phyloP scores from a whole-genome alignment of 1,284 basidiomycete genomes.

The Macrocystidia cucumis region DNA sequence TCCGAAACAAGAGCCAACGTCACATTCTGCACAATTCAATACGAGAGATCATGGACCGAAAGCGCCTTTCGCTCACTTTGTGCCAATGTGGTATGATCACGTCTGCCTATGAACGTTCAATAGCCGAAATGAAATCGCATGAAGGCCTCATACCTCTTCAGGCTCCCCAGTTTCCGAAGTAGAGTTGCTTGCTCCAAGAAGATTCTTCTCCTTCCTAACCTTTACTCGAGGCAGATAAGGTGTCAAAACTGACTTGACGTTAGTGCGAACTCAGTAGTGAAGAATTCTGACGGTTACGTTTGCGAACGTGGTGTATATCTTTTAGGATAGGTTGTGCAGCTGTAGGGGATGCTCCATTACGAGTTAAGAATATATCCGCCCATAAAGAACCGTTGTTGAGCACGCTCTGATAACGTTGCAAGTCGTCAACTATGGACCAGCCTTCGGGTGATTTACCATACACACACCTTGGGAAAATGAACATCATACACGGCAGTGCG shows the following conservation, averaged over 20 bases:
- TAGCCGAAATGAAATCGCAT: constrained; percentile 1
- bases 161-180: constrained; percentile 37
- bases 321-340: constrained; percentile 43
- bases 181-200: constrained; percentile 43
- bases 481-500: constrained; percentile 61
- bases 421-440: no score
- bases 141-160: constrained; percentile 33
- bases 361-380: constrained; percentile 81
- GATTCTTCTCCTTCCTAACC: constrained; percentile 76
- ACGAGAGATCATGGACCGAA: neutral
- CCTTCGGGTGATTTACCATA: no score
- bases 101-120: constrained; percentile 35
- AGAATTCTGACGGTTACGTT: constrained; percentile 40
- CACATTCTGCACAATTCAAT: constrained; percentile 52
- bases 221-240: constrained; percentile 72
- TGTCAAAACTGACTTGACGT: constrained; percentile 59
- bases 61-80: constrained; percentile 31
- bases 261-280: constrained; percentile 5
- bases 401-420: constrained; percentile 48
- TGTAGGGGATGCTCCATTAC: constrained; percentile 56
- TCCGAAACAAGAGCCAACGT: constrained; percentile 86
- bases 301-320: constrained; percentile 71
- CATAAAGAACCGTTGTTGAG: constrained; percentile 76
- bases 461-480: constrained; percentile 63
- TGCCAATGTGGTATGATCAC: constrained; percentile 82